Evolutionary conservation across 805 yeast genomes (phyloP), one percentile per base, ranked within the genome.

Genomic region (Debaryomyces hansenii): DNA sequence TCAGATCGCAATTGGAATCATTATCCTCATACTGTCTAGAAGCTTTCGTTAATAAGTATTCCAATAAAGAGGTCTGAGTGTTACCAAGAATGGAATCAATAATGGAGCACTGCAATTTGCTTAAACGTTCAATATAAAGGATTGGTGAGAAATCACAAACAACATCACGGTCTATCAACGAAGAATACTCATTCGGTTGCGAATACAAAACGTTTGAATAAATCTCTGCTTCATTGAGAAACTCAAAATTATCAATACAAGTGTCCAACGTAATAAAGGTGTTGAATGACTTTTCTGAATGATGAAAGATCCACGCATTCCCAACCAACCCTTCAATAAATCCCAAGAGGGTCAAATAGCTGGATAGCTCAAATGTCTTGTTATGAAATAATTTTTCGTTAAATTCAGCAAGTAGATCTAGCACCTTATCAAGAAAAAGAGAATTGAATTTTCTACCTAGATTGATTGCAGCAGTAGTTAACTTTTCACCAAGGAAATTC

Each of bases 261-360:
- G 66, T 51, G 49, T 72, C 74, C 49, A 72, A 60, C 24, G 60
- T 56, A 20, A 52, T 40, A 48, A 71, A 70, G 4, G 71, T 44
- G 35, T 63, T 58, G 57, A 69, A 63, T 0, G 70, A 52, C 7
- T 52, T 45, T 4, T 57, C 48, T 4, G 62, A 51, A 7, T 38
- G 31, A 20, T 55, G 51, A 44, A 72, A 62, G 21, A 73, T 45
- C 8, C 49, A 46, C 5, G 77, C 57, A 15, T 59, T 53, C 7
- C 50, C 44, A 16, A 52, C 54, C 35, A 72, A 60, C 4, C 72
- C 72, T 6, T 58, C 56, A 40, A 73, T 51, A 27, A 60, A 58
- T 0, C 78, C 78, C 20, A 67, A 51, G 11, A 73, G 47, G 1
- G 74, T 50, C 29, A 67, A 62, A 53, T 70, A 72, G 44, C 67